Evolutionary conservation across 108 stramenopile species (phyloP).

Genomic region (Bacterosira constricta): DNA sequence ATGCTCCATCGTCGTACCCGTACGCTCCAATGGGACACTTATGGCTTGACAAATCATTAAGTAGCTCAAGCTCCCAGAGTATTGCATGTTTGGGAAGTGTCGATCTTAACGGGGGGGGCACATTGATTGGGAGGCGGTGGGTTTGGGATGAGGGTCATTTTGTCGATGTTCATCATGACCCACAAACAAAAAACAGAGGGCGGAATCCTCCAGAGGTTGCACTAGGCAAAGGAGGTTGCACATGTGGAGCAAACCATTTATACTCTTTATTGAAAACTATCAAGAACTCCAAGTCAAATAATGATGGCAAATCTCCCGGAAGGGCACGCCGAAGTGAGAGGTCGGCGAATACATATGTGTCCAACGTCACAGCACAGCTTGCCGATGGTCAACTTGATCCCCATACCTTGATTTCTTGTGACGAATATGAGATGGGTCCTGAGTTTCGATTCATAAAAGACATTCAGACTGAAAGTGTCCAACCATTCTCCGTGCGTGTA

Average conservation of each 20-base stretch:
- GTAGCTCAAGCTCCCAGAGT: neutral
- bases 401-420: conserved; percentile 45
- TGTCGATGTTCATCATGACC: conserved; percentile 26
- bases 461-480: conserved; percentile 25
- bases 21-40: conserved; percentile 41
- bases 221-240: conserved; percentile 15
- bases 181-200: neutral
- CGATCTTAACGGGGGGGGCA: conserved; percentile 21
- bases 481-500: conserved; percentile 38
- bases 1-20: conserved; percentile 9
- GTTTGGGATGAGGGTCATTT: conserved; percentile 51
- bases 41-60: conserved; percentile 29
- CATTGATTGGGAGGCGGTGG: conserved; percentile 38
- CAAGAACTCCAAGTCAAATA: conserved; percentile 1
- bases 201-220: too few species aligned
- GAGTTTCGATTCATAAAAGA: conserved; percentile 38
- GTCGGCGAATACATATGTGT: conserved; percentile 18
- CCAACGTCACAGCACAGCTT: conserved; percentile 30
- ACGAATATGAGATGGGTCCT: conserved; percentile 42
- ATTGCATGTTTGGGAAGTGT: neutral
- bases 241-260: conserved; percentile 29
- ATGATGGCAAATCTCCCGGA: conserved; percentile 4
- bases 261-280: neutral
- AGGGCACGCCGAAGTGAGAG: conserved; percentile 32
- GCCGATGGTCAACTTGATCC: conserved; percentile 38